phyloP scores from a whole-genome alignment of 441 rosid species.

The Biscutella laevigata region DNA sequence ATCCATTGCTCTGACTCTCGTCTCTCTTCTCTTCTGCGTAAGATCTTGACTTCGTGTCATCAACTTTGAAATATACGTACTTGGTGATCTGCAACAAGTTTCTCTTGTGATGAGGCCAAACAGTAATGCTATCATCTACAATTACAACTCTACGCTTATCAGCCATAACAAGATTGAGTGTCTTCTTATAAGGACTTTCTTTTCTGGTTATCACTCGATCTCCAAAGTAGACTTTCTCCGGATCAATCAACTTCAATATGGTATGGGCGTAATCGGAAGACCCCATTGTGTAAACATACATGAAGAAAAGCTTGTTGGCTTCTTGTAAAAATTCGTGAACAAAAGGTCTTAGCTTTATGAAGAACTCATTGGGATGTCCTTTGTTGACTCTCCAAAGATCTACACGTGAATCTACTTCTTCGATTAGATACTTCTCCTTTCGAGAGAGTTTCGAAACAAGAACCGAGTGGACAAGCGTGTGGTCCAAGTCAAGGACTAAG shows the following conservation, averaged over 20 bases:
- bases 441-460: neutral
- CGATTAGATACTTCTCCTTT: neutral
- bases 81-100: slow-evolving; percentile 10
- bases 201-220: slow-evolving; percentile 3
- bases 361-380: neutral
- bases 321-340: neutral
- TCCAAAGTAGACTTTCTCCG: neutral
- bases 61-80: neutral
- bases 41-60: neutral
- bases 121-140: slow-evolving; percentile 1
- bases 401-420: neutral
- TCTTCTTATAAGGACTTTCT: neutral
- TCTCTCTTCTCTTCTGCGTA: slow-evolving; percentile 10
- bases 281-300: slow-evolving; percentile 16
- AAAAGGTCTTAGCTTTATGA: slow-evolving; percentile 15
- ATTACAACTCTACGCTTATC: slow-evolving; percentile 9
- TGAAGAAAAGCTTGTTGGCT: slow-evolving; percentile 6
- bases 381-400: neutral
- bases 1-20: neutral
- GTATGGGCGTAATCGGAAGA: neutral
- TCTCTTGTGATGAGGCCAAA: slow-evolving; percentile 13
- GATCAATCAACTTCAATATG: slow-evolving; percentile 7
- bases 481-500: slow-evolving; percentile 24
- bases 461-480: slow-evolving; percentile 11
- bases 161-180: slow-evolving; percentile 5